phyloP scores from a whole-genome alignment of 2,329 filamentous ascomycete species.

The Pochonia chlamydosporia region DNA sequence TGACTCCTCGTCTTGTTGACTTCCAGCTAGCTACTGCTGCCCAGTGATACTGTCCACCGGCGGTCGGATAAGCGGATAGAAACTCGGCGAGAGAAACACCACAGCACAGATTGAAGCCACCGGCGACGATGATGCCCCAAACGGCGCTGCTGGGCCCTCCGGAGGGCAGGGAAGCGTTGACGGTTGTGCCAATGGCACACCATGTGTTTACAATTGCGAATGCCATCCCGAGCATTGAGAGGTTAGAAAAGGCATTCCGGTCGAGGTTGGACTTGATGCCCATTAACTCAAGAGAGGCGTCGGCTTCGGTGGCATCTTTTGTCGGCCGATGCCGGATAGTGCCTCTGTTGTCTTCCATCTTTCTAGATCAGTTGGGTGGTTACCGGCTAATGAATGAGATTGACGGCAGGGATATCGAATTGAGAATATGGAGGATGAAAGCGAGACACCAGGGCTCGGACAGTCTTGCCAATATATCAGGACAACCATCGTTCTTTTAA shows the following conservation, averaged over 20 bases:
- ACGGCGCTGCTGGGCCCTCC: conserved; percentile 66
- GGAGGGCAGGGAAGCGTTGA: conserved; percentile 51
- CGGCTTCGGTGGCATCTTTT: conserved; percentile 20
- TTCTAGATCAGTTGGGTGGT: no score
- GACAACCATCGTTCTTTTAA: no score
- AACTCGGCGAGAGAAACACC: conserved; percentile 65
- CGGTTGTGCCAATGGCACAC: conserved; percentile 40
- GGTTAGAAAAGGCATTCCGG: conserved; percentile 38
- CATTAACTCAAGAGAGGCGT: conserved; percentile 33
- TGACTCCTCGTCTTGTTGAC: conserved; percentile 54
- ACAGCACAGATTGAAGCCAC: conserved; percentile 63
- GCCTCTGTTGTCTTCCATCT: not conserved
- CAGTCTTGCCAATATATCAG: no score
- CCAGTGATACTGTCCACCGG: no score
- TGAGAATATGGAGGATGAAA: no score
- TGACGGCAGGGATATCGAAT: no score
- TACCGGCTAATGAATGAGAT: no score
- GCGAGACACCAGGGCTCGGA: no score
- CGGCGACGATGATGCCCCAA: conserved; percentile 59
- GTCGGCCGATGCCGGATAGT: not conserved
- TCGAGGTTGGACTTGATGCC: conserved; percentile 42
- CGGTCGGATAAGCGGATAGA: conserved; percentile 54
- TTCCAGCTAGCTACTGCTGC: conserved; percentile 65
- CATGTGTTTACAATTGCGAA: conserved; percentile 44
- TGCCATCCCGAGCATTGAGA: conserved; percentile 39